A percentile compares a stretch with the other conserved stretches of the same genome.
Conservation (phyloP, 1,139 yeast genomes). For the Lodderomyces orthopsilosis region DNA sequence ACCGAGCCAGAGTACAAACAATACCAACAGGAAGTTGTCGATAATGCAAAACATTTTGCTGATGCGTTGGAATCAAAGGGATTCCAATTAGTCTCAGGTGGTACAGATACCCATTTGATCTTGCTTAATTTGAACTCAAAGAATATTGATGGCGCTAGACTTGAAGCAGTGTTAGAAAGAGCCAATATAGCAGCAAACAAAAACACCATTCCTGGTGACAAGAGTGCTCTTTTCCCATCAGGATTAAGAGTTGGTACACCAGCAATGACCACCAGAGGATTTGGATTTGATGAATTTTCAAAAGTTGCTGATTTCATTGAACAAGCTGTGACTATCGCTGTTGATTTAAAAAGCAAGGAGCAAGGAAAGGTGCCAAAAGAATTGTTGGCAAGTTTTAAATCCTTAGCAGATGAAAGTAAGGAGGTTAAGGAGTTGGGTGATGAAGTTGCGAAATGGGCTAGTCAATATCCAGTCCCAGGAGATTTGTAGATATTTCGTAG, state of each 20-base stretch:
- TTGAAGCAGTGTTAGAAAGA: slow-evolving; percentile 86
- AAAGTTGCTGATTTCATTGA: slow-evolving; percentile 78
- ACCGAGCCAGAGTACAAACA: slow-evolving; percentile 78
- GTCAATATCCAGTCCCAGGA: slow-evolving; percentile 76
- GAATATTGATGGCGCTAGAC: slow-evolving; percentile 92
- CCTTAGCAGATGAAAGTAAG: slow-evolving; percentile 55
- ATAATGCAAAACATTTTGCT: slow-evolving; percentile 79
- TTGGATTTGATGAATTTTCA: slow-evolving; percentile 72
- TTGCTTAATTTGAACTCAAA: slow-evolving; percentile 80
- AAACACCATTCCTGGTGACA: slow-evolving; percentile 95
- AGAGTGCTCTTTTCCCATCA: slow-evolving; percentile 90
- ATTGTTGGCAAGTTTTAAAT: slow-evolving; percentile 61
- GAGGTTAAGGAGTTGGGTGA: slow-evolving; percentile 58
- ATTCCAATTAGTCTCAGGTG: slow-evolving; percentile 80
- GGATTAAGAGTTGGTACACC: slow-evolving; percentile 97
- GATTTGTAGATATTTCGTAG: slow-evolving; percentile 30
- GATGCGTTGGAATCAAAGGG: slow-evolving; percentile 63
- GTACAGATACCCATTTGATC: slow-evolving; percentile 93
- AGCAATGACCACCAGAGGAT: slow-evolving; percentile 97
- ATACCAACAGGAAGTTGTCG: slow-evolving; percentile 79
- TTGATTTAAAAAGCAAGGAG: slow-evolving; percentile 58
- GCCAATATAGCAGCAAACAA: slow-evolving; percentile 93
- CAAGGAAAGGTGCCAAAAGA: slow-evolving; percentile 61
- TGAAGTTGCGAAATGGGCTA: slow-evolving; percentile 67
- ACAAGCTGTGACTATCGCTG: slow-evolving; percentile 68